Conservation (phyloP, 139 green algal genomes). For the Coelastrella sp. region DNA sequence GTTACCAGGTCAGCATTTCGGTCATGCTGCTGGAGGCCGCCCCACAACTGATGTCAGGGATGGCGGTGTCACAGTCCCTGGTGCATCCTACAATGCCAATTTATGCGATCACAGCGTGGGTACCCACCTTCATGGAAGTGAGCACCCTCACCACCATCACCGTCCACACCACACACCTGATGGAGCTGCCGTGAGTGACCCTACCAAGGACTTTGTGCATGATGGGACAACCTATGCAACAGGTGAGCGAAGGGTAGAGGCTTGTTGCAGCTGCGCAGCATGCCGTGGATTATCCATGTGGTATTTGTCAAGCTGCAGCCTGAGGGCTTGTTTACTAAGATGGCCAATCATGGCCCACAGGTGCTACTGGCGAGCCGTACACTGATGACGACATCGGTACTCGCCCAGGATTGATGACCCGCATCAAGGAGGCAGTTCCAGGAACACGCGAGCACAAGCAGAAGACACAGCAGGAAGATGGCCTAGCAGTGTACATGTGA, state of each 20-base stretch:
- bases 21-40: neutral
- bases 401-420: neutral
- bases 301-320: neutral
- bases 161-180: neutral
- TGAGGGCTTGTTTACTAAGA: neutral
- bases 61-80: neutral
- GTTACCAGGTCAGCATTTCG: neutral
- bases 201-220: neutral
- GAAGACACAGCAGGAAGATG: neutral
- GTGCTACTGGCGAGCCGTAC: neutral
- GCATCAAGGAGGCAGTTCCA: constrained; percentile 27
- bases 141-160: neutral
- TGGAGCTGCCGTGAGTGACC: neutral
- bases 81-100: neutral
- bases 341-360: neutral
- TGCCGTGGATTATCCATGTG: neutral
- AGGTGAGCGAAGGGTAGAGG: neutral
- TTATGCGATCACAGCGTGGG: too few relatives aligned
- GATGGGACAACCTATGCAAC: constrained; percentile 5
- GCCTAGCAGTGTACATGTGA: constrained; percentile 21
- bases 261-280: neutral
- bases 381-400: neutral
- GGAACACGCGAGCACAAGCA: constrained; percentile 23
- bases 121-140: neutral
- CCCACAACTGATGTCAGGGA: constrained; percentile 4